Conservation (phyloP, 192 early-diverging fungal species). For the Geranomyces michiganensis region DNA sequence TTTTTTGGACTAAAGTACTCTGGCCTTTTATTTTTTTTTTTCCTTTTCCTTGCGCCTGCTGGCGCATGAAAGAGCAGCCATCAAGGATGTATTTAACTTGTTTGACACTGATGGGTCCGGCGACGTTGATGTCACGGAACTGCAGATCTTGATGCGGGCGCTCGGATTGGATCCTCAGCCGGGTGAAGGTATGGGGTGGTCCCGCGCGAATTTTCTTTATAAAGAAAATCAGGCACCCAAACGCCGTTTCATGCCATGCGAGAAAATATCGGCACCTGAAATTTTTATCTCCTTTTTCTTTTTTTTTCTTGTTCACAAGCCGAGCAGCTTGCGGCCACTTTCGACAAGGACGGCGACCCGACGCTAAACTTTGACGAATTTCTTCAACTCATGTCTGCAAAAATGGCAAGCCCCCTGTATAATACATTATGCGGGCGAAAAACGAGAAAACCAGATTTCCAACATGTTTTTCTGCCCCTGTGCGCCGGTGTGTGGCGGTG, state of each 20-base stretch:
- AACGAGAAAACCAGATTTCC: background rate
- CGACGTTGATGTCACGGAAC: conserved; percentile 67
- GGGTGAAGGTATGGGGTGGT: conserved; percentile 43
- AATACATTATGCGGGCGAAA: background rate
- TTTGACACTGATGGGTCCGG: conserved; percentile 64
- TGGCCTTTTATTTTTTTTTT: background rate
- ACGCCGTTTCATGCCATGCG: too few species aligned
- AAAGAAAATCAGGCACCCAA: too few species aligned
- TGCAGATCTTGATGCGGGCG: conserved; percentile 70
- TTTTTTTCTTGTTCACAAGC: conserved; percentile 16
- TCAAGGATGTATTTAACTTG: conserved; percentile 43
- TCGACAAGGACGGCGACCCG: conserved; percentile 37
- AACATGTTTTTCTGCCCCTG: too few species aligned
- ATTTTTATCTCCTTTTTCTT: background rate
- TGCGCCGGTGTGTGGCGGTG: too few species aligned
- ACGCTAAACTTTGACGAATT: conserved; percentile 64
- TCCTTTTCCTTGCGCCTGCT: background rate
- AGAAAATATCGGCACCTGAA: too few species aligned
- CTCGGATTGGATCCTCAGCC: conserved; percentile 70
- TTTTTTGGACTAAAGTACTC: background rate
- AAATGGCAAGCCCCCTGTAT: conserved; percentile 20
- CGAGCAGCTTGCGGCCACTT: conserved; percentile 49
- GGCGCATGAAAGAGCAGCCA: conserved; percentile 2
- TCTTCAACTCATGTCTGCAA: conserved; percentile 44
- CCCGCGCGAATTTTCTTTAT: too few species aligned